phyloP scores from a whole-genome alignment of 202 grass and related monocot genomes.

The Panicum hallii region DNA sequence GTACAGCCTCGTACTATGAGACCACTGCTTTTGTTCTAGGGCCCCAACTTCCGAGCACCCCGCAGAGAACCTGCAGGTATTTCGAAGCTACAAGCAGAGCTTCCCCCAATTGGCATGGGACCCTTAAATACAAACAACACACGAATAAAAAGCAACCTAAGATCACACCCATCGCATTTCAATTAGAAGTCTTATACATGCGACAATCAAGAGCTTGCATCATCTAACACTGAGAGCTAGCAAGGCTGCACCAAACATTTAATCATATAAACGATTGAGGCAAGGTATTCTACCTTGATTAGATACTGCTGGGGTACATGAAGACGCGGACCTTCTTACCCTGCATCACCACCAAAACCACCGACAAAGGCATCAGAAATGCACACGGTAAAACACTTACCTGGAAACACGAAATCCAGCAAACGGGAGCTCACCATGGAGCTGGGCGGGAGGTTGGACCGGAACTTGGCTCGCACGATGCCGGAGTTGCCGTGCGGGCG shows the following conservation, averaged over 20 bases:
- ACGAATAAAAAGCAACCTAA: background rate
- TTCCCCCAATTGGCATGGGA: constrained; percentile 67
- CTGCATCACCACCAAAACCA: constrained; percentile 40
- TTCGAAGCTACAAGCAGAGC: constrained; percentile 73
- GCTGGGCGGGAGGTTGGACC: constrained; percentile 69
- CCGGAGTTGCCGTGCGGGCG: constrained; percentile 84
- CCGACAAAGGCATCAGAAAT: background rate
- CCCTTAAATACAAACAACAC: background rate
- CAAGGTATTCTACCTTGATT: constrained; percentile 46
- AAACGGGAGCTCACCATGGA: constrained; percentile 53
- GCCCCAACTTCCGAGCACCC: constrained; percentile 72
- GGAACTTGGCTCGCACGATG: constrained; percentile 84
- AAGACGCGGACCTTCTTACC: constrained; percentile 74
- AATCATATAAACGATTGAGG: background rate
- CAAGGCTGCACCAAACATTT: background rate
- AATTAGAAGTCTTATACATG: background rate
- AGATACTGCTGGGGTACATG: constrained; percentile 83
- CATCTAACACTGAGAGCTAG: background rate
- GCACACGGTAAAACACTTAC: background rate
- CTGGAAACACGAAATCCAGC: background rate
- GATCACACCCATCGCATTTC: background rate
- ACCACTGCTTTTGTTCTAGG: constrained; percentile 57
- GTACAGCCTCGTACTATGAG: constrained; percentile 82
- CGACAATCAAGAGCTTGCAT: background rate
- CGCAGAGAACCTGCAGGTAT: constrained; percentile 90